Evolutionary conservation across 495 filamentous ascomycete genomes (phyloP), one percentile per base, ranked within the genome.

Genomic region (Penicillium bialowiezense): DNA sequence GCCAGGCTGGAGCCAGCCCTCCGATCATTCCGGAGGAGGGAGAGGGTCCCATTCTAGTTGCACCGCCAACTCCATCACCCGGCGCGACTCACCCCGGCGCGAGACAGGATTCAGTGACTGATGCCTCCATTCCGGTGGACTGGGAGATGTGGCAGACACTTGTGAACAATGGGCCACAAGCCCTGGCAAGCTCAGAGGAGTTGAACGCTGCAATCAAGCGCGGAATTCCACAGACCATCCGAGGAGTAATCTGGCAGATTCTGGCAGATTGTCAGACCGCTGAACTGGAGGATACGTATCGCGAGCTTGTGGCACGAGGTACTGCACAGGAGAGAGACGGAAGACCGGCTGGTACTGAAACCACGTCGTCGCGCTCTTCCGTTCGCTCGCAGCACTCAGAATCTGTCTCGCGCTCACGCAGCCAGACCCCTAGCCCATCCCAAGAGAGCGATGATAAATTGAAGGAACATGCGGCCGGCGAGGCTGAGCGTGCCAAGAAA

Each of bases 81-180:
- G 69, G 61, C 20, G 74, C 78, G 19, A 77, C 83, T 0, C 67
- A 76, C 5, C 78, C 74, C 32, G 82, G 89, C 14, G 90, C 90
- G 4, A 76, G 89, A 32, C 81, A 81, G 14, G 80, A 85, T 3
- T 86, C 89, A 8, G 76, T 81, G 13, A 71, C 68, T 3, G 88
- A 91, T 52, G 71, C 78, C 13, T 75, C 78, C 5, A 73, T 79
- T 7, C 77, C 80, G 3, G 90, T 99, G 12, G 90, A 99, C 61
- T 99, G 93, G 93, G 95, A 97, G 67, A 70, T 99, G 15, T 99
- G 93, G 93, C 91, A 99, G 67, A 75, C 87, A 14, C 87, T 99
- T 1, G 93, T 99, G 24, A 90, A 96, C 54, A 86, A 95, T 72
- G 93, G 95, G 2, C 87, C 90, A 9, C 83, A 86, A 26, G 91